Conservation (phyloP, 2,329 filamentous ascomycete genomes). For the Davidsoniella australis region DNA sequence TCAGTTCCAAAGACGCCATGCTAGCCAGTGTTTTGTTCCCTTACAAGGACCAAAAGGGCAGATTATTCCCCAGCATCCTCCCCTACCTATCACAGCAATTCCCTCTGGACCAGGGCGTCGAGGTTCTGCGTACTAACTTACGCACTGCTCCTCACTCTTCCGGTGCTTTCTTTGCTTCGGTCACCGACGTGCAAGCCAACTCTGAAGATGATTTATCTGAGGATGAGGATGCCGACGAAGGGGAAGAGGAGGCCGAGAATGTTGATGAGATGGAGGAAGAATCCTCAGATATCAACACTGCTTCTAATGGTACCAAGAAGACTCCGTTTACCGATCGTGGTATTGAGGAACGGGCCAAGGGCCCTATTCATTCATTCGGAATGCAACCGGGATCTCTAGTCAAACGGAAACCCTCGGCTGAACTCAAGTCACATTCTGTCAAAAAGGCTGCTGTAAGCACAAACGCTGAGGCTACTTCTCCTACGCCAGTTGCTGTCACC, state of each 20-base stretch:
- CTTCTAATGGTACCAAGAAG: background rate
- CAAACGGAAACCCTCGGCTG: slow-evolving; percentile 23
- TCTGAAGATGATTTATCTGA: slow-evolving; percentile 9
- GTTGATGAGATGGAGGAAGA: background rate
- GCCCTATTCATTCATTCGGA: slow-evolving; percentile 6
- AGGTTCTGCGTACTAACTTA: slow-evolving; percentile 50
- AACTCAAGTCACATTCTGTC: slow-evolving; percentile 19
- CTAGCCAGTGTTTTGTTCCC: slow-evolving; percentile 70
- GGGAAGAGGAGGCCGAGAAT: slow-evolving; percentile 20
- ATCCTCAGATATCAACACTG: slow-evolving; percentile 11
- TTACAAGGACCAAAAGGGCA: slow-evolving; percentile 43
- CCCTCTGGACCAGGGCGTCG: slow-evolving; percentile 45
- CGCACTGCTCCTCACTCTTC: slow-evolving; percentile 21
- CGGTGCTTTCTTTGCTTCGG: slow-evolving; percentile 17
- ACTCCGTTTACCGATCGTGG: slow-evolving; percentile 4
- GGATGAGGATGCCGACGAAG: slow-evolving; percentile 18
- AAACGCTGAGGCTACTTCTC: slow-evolving; percentile 6
- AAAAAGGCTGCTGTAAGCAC: slow-evolving; percentile 18
- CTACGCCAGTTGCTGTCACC: slow-evolving; percentile 14
- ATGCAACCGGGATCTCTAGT: slow-evolving; percentile 17
- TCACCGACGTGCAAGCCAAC: slow-evolving; percentile 5
- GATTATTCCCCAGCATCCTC: slow-evolving; percentile 55
- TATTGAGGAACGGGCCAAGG: slow-evolving; percentile 6
- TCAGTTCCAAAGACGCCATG: slow-evolving; percentile 53
- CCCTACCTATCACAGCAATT: slow-evolving; percentile 59